Evolutionary conservation across 257 asterid genomes (phyloP), one percentile per base, ranked within the genome.

Genomic region (Pogostemon cablin): DNA sequence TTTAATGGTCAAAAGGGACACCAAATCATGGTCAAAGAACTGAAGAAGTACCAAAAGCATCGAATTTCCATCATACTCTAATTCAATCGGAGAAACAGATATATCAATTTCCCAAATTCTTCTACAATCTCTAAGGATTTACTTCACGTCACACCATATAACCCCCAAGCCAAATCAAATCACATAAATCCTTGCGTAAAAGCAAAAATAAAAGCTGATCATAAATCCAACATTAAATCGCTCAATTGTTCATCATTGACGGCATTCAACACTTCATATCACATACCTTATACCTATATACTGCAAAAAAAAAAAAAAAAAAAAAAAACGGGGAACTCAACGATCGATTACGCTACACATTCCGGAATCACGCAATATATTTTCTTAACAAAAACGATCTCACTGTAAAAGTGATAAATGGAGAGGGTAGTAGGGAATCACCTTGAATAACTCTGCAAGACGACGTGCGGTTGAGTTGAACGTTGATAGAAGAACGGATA

Each of bases 361-460:
- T 4, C 44, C 11, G 40, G 35, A 7, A 62, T 54, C 53, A 20
- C 9, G 12, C 63, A 41, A 37, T 0, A 46, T 2, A 41, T 25
- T n/a, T 9, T n/a, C 2, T 35, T 1, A 25, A 7, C 25, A 50
- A 55, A 56, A 61, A 32, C 2, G 0, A 62, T 25, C 32, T 35
- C 5, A 38, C 37, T 1, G 40, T n/a, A 39, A 38, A 41, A 15
- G 2, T 1, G 20, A 34, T 7, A 69, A 2, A 46, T 25, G 61
- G 67, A 58, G 11, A 50, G 17, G 46, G 65, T 37, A 46, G 9
- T 25, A 25, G 74, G 25, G 60, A 52, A 34, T 77, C 9, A 77
- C 84, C 84, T 80, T 77, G 73, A 69, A 66, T 73, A 7, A 44
- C 56, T 62, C 59, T 4, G 32, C 11, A 37, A 40, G 11, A 34